Evolutionary conservation across 2,329 filamentous ascomycete species (phyloP).

Genomic region (Fusarium equiseti): DNA sequence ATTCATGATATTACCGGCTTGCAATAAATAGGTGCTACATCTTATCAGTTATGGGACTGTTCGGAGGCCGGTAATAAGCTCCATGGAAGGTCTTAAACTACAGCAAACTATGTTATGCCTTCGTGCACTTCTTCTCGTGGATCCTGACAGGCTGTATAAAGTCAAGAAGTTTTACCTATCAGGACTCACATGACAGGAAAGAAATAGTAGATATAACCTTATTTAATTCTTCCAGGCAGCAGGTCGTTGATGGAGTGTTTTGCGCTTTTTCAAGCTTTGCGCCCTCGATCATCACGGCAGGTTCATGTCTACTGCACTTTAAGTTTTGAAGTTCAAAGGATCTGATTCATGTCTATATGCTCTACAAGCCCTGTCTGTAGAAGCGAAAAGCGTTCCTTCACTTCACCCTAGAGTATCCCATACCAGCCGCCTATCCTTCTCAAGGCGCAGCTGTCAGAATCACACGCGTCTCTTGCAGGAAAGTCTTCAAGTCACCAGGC

Average conservation of each 20-base stretch:
- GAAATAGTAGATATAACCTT: no score
- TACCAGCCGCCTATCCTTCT: no score
- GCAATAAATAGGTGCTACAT: background rate
- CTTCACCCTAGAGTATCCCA: no score
- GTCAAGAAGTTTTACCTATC: background rate
- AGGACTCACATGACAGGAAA: background rate
- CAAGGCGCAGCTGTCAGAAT: background rate
- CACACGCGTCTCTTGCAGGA: background rate
- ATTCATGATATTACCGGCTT: background rate
- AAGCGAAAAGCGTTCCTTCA: no score
- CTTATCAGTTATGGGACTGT: background rate
- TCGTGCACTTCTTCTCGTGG: background rate
- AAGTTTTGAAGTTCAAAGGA: background rate
- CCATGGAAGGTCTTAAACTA: background rate
- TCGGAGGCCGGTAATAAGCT: background rate
- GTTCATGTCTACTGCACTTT: background rate
- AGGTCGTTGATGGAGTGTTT: background rate
- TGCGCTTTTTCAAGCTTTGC: background rate
- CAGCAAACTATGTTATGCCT: background rate
- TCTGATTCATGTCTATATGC: no score
- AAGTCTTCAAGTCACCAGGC: background rate
- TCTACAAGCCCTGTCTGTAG: no score
- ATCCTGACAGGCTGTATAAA: background rate
- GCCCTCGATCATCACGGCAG: background rate
- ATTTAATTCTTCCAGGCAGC: background rate